phyloP scores from a whole-genome alignment of 345 rosid species.

The Euphorbia tirucalli region DNA sequence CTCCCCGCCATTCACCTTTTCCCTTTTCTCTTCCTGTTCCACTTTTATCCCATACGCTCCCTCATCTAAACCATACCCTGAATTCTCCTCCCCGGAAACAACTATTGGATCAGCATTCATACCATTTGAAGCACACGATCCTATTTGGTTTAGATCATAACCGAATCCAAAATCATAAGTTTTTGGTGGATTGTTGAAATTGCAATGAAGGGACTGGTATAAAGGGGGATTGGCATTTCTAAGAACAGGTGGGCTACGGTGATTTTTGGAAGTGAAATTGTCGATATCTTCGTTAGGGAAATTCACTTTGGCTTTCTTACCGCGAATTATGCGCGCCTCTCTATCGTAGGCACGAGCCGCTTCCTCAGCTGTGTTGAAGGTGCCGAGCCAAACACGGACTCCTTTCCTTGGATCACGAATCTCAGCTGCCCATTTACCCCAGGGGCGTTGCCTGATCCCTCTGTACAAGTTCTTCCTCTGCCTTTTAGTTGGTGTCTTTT shows the following conservation, averaged over 20 bases:
- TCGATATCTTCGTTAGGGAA: conserved; percentile 74
- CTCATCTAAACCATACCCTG: too few species aligned
- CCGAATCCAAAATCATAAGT: conserved; percentile 26
- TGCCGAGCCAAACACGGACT: conserved; percentile 93
- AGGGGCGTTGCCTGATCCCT: conserved; percentile 89
- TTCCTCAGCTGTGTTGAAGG: conserved; percentile 85
- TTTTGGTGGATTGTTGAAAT: background rate
- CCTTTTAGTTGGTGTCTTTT: conserved; percentile 44
- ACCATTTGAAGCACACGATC: conserved; percentile 7
- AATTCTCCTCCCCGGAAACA: conserved; percentile 24
- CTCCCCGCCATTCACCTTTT: conserved; percentile 23
- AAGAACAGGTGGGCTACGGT: background rate
- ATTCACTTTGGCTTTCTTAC: conserved; percentile 80
- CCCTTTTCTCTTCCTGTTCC: conserved; percentile 9
- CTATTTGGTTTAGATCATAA: conserved; percentile 37
- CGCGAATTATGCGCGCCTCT: conserved; percentile 82
- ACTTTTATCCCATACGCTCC: too few species aligned
- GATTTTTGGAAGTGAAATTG: conserved; percentile 9
- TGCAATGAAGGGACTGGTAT: background rate
- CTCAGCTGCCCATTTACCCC: conserved; percentile 99
- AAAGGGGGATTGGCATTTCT: conserved; percentile 5
- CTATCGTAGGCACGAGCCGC: conserved; percentile 90
- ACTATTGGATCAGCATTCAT: conserved; percentile 19
- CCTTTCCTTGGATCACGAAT: conserved; percentile 93
- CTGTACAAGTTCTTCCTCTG: conserved; percentile 80